Evolutionary conservation across 2,329 filamentous ascomycete species (phyloP).

Genomic region (Fonsecaea multimorphosa): DNA sequence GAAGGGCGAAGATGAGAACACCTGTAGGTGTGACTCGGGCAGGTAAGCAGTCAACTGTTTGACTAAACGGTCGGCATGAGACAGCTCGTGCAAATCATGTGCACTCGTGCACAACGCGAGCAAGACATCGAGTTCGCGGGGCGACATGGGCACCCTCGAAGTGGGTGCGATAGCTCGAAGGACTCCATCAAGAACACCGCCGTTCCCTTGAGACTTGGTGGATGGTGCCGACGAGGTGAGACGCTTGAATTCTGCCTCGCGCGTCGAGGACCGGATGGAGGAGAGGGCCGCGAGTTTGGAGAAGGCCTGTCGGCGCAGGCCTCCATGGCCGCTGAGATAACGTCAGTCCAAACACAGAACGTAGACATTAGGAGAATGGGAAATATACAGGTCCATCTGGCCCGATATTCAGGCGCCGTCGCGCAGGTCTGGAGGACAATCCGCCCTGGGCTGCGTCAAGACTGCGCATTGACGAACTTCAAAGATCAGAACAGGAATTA

Average conservation of each 20-base stretch:
- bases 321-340: conserved; percentile 27
- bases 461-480: conserved; percentile 3
- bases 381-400: conserved; percentile 35
- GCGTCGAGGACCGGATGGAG: conserved; percentile 42
- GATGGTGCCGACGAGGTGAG: conserved; percentile 44
- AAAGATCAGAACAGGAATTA: conserved; percentile 4
- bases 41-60: conserved; percentile 82
- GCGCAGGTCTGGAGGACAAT: conserved; percentile 13
- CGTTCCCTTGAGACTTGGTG: conserved; percentile 34
- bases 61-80: conserved; percentile 79
- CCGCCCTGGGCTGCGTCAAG: neutral
- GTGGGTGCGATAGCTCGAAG: conserved; percentile 47
- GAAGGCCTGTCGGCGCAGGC: conserved; percentile 51
- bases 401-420: conserved; percentile 9
- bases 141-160: conserved; percentile 59
- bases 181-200: conserved; percentile 47
- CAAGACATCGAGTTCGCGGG: conserved; percentile 89
- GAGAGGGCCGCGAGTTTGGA: conserved; percentile 53
- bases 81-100: conserved; percentile 70
- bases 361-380: neutral
- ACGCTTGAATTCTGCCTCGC: conserved; percentile 46
- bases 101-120: conserved; percentile 90
- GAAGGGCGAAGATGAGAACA: conserved; percentile 78
- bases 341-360: conserved; percentile 17
- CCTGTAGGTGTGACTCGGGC: conserved; percentile 79